Conservation (phyloP, 192 early-diverging fungal species). For the Lobosporangium transversale region DNA sequence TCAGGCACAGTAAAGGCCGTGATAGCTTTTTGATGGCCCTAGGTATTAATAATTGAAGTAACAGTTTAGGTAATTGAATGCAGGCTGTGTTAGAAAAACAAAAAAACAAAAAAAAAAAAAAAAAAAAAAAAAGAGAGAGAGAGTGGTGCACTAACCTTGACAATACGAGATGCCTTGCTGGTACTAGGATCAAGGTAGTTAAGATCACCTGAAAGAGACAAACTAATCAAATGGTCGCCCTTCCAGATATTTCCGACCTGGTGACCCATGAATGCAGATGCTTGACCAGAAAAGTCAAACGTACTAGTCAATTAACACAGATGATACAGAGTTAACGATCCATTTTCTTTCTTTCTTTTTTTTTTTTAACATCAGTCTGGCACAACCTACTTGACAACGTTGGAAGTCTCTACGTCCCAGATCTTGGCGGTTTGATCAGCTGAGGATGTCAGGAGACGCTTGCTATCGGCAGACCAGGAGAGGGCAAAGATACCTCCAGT, state of each 20-base stretch:
- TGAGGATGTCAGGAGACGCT: conserved; percentile 80
- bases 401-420: conserved; percentile 85
- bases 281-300: conserved; percentile 56
- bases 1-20: conserved; percentile 73
- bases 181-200: conserved; percentile 80
- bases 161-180: conserved; percentile 59
- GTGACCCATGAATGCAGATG: conserved; percentile 71
- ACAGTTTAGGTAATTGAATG: too few relatives aligned
- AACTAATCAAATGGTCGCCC: conserved; percentile 74
- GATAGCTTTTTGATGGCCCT: conserved; percentile 88
- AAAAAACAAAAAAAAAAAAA: conserved; percentile 29
- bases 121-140: not conserved
- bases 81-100: too few relatives aligned
- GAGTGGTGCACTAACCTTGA: conserved; percentile 64
- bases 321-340: not conserved
- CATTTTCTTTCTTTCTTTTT: too few relatives aligned
- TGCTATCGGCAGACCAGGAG: conserved; percentile 88
- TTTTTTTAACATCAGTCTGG: not conserved
- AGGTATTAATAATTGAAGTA: too few relatives aligned
- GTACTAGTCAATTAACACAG: conserved; percentile 45
- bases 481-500: conserved; percentile 85
- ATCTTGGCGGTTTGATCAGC: conserved; percentile 89
- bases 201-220: conserved; percentile 88
- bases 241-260: conserved; percentile 96
- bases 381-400: conserved; percentile 66